Evolutionary conservation across 140 eudicot genomes (phyloP), one percentile per base, ranked within the genome.

Genomic region (Stevia rebaudiana): DNA sequence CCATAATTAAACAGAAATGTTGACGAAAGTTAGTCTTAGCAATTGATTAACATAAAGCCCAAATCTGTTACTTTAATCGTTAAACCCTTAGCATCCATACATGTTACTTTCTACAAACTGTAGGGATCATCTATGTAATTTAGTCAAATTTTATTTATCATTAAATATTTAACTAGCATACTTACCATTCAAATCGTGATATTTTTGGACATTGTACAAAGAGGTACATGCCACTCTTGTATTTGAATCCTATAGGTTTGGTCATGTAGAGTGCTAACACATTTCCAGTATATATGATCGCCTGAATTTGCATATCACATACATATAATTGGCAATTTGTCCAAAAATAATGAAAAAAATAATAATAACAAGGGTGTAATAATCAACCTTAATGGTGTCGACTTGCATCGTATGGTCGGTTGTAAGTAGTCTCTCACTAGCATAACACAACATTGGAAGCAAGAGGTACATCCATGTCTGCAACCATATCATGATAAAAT

Each of bases 221-320:
- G 22, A 92, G 82, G 84, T 92, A 92, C 98, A 92, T 92, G 49
- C 98, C 98, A 57, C 98, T 92, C 84, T 88, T 88, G 86, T 92
- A 92, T 71, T 69, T 88, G 76, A 92, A 88, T 35, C 80, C 86
- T 12, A 72, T 75, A 70, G 98, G 98, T 74, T 74, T 92, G 70
- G 83, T 92, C 95, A 92, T 83, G 83, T 92, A 85, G 25, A 92
- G 59, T 28, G 95, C 98, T 36, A 92, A 69, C 25, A 92, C 96
- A 67, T 88, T 81, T 65, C 98, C 95, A 1, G 84, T 48, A 71
- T 92, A 92, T 67, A 85, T 73, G n/a, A 88, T 79, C 61, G 96
- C 98, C 98, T 92, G 83, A 62, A 72, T 59, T 60, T 17, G 15
- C 51, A 30, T 23, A 44, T 22, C 55, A 72, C 24, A 42, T 53